These are phyloP conservation scores for Trichoderma simmonsii DNA, from an alignment of 2,329 filamentous ascomycete species.

Conservation along the genomic window DNA sequence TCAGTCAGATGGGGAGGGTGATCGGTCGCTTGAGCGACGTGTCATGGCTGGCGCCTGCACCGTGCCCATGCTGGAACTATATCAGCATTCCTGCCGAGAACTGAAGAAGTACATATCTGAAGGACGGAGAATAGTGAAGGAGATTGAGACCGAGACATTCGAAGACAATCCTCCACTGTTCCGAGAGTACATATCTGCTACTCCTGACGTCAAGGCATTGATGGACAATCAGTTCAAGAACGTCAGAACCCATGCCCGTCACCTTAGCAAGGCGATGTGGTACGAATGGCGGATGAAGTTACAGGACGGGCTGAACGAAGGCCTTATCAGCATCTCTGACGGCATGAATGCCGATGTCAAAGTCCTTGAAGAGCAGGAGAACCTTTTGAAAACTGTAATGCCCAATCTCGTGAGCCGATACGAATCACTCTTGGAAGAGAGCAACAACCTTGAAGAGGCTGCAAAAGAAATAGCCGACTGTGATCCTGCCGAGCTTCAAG, in stretches of 20 bases:
- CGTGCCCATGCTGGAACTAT: constrained; percentile 88
- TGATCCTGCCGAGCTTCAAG: constrained; percentile 74
- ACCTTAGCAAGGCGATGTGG: constrained; percentile 94
- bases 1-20: constrained; percentile 44
- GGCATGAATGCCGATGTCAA: constrained; percentile 74
- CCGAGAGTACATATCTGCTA: constrained; percentile 82
- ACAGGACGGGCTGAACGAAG: constrained; percentile 74
- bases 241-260: constrained; percentile 85
- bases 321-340: constrained; percentile 69
- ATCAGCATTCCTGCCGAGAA: constrained; percentile 93
- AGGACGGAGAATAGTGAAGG: constrained; percentile 81
- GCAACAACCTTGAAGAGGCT: constrained; percentile 65
- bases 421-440: constrained; percentile 60
- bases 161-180: constrained; percentile 90
- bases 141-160: constrained; percentile 85
- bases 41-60: constrained; percentile 89
- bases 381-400: constrained; percentile 63
- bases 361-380: constrained; percentile 63
- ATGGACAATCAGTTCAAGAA: constrained; percentile 99
- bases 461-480: constrained; percentile 73
- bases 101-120: constrained; percentile 96
- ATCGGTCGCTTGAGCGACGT: constrained; percentile 66
- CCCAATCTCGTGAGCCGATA: constrained; percentile 62
- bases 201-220: constrained; percentile 74
- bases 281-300: constrained; percentile 96